Percentiles rank a stretch among this genome's conserved stretches.
Evolutionary conservation across 129 eudicot species (phyloP).

Genomic region (Tagetes erecta): DNA sequence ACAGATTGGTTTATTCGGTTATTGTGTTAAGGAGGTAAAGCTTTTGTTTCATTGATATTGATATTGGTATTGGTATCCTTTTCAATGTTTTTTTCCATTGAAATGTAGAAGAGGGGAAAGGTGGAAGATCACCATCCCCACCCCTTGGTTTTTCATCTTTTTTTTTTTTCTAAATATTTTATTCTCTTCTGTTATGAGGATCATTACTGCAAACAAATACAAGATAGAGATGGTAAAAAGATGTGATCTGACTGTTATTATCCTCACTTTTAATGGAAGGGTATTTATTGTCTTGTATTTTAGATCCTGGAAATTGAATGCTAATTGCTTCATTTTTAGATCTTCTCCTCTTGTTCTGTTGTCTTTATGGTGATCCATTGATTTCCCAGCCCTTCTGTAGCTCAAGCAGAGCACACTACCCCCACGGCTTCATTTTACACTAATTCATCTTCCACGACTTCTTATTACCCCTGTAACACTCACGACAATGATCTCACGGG

Average conservation of each 20-base stretch:
- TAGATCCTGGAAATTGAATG: background rate
- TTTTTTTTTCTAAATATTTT: slow-evolving; percentile 20
- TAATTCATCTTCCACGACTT: too few relatives aligned
- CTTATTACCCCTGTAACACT: too few relatives aligned
- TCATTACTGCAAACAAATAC: slow-evolving; percentile 23
- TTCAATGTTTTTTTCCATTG: slow-evolving; percentile 29
- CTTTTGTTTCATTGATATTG: slow-evolving; percentile 18
- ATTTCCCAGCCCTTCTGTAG: too few relatives aligned
- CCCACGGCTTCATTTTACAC: too few relatives aligned
- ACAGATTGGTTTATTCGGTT: background rate
- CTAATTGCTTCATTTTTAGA: background rate
- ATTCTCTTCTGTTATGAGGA: slow-evolving; percentile 21
- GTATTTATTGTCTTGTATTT: slow-evolving; percentile 21
- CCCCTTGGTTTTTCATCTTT: slow-evolving; percentile 24
- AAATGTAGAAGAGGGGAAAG: slow-evolving; percentile 39
- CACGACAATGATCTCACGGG: too few relatives aligned
- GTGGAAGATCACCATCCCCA: slow-evolving; percentile 59
- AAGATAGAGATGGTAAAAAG: slow-evolving; percentile 15
- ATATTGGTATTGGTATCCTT: slow-evolving; percentile 18
- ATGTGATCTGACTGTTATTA: slow-evolving; percentile 31
- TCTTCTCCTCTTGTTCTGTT: too few relatives aligned
- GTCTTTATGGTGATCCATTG: too few relatives aligned
- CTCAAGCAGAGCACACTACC: too few relatives aligned
- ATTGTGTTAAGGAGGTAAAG: slow-evolving; percentile 10
- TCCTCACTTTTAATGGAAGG: slow-evolving; percentile 59